A percentile compares a stretch with the other conserved stretches of the same genome.
Conservation (phyloP, 192 early-diverging fungal species). For the Pilaira anomala region DNA sequence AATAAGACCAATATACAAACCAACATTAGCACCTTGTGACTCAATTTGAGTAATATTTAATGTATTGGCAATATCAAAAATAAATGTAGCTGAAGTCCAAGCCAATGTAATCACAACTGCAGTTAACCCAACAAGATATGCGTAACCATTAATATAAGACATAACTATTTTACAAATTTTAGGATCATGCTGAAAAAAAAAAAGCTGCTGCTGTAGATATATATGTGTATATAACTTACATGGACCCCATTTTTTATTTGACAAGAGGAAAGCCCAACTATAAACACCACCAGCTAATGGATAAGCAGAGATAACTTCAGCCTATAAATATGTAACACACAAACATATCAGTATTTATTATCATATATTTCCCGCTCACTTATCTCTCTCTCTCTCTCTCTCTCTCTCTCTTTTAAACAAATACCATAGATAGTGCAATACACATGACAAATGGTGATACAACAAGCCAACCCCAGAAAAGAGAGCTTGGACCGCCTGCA, state of each 20-base stretch:
- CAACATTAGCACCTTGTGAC: conserved; percentile 39
- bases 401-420: too few species aligned
- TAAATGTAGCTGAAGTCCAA: conserved; percentile 38
- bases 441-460: conserved; percentile 43
- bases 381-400: too few species aligned
- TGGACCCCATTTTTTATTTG: conserved; percentile 26
- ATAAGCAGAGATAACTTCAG: conserved; percentile 12
- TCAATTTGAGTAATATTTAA: conserved; percentile 28
- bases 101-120: conserved; percentile 34
- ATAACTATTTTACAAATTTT: conserved; percentile 18
- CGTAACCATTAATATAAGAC: conserved; percentile 26
- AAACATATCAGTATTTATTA: too few species aligned
- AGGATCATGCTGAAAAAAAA: background rate
- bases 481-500: conserved; percentile 10
- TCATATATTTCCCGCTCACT: too few species aligned
- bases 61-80: conserved; percentile 37
- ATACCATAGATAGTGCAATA: conserved; percentile 37
- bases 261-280: conserved; percentile 20
- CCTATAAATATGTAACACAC: too few species aligned
- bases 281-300: conserved; percentile 34
- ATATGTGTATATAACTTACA: conserved; percentile 16
- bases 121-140: conserved; percentile 18
- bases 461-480: conserved; percentile 28
- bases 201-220: background rate
- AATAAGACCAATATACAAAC: conserved; percentile 40